Conservation (phyloP, 2,329 filamentous ascomycete species). For the Magnaporthiopsis poae region DNA sequence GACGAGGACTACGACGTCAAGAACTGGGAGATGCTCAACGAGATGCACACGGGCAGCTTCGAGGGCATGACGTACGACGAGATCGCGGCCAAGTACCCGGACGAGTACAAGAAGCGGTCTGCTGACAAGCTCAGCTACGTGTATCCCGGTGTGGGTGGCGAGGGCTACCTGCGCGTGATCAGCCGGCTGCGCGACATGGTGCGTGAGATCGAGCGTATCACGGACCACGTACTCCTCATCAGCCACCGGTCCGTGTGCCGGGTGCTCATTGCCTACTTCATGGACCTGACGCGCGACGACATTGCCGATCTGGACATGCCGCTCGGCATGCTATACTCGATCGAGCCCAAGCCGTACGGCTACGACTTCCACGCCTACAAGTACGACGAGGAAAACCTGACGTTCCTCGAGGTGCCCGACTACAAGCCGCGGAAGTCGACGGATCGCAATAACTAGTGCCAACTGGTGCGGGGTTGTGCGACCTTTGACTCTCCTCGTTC, state of each 20-base stretch:
- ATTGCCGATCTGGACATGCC: slow-evolving; percentile 93
- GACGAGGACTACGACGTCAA: slow-evolving; percentile 96
- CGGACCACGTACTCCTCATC: slow-evolving; percentile 85
- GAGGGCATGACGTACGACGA: slow-evolving; percentile 92
- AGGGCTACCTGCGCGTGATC: slow-evolving; percentile 94
- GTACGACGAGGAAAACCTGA: slow-evolving; percentile 67
- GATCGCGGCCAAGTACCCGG: slow-evolving; percentile 66
- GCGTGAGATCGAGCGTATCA: slow-evolving; percentile 92
- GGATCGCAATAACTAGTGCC: slow-evolving; percentile 25
- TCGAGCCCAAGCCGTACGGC: slow-evolving; percentile 95
- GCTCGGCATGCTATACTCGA: slow-evolving; percentile 82
- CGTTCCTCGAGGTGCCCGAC: slow-evolving; percentile 78
- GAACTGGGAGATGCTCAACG: slow-evolving; percentile 95
- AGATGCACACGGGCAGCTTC: slow-evolving; percentile 84
- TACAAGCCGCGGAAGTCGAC: slow-evolving; percentile 62
- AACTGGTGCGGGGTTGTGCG: background rate
- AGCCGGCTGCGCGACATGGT: slow-evolving; percentile 91
- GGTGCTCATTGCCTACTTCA: slow-evolving; percentile 92
- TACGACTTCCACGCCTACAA: slow-evolving; percentile 93
- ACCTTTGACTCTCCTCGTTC: background rate
- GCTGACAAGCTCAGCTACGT: slow-evolving; percentile 89
- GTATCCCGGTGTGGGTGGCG: slow-evolving; percentile 88
- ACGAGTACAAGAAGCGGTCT: slow-evolving; percentile 72
- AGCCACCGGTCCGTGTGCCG: slow-evolving; percentile 86
- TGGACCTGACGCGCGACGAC: slow-evolving; percentile 78